Base-by-base conservation (phyloP, 1,284 basidiomycete species). In the Amanita bisporigera region DNA sequence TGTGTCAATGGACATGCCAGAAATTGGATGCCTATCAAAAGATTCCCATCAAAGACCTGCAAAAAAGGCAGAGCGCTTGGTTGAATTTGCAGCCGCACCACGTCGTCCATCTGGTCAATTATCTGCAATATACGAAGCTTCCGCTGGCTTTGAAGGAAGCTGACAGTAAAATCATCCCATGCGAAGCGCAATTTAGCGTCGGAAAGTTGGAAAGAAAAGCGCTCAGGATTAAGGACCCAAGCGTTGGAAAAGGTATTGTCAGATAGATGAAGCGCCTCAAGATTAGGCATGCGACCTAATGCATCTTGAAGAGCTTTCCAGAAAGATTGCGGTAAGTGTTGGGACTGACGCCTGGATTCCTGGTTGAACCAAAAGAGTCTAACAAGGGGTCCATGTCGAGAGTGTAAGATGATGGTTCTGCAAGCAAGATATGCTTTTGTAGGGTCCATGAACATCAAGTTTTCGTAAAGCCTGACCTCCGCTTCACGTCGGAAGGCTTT, bases 401-500 rank as follows among this genome's bases (percentile, higher is more conserved):
- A 65, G 43, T 74, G 70, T 6, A 67, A 7, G 21, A 70, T 67
- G 62, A 79, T 50, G 6, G 75, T 72, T n/a, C 61, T 55, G 66
- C 75, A 78, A 19, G 73, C 75, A 3, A 69, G 50, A 36, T 73
- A 69, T 4, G 71, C 68, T 17, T 69, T 67, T 9, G 64, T 60
- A 19, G 74, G 72, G 36, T 78, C 75, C 10, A 65, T 38, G 64
- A 79, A 72, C 21, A 62, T 66, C 24, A 80, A 41, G 10, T 64
- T 54, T 1, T 71, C 66, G 67, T 79, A 81, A 12, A 81, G 70
- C 54, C 61, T 70, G 33, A 69, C 47, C 60, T 78, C 76, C 15
- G 78, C 78, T 50, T 72, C 75, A 26, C 70, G 69, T 62, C 78
- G 76, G 61, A 81, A 76, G 21, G 74, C 70, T 69, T 79, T 79